A percentile compares a stretch with the other conserved stretches of the same genome.
These are phyloP conservation scores for Medicago ruthenica DNA, from an alignment of 306 rosid species.

Conservation along the genomic window DNA sequence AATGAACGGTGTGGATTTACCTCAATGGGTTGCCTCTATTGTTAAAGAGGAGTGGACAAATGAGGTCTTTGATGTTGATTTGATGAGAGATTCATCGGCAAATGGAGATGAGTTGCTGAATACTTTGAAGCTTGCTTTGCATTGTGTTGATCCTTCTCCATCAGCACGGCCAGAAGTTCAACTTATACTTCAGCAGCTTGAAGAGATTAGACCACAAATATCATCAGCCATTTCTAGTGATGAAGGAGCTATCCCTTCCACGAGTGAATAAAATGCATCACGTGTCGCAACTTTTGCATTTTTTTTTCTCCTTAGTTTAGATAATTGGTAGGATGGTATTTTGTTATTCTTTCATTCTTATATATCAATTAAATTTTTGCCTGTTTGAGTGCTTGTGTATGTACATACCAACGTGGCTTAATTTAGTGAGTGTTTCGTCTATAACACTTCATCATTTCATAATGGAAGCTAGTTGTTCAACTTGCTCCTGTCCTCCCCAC, in stretches of 20 bases:
- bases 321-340: conserved; percentile 7
- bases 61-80: conserved; percentile 85
- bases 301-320: not conserved
- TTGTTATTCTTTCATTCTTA: conserved; percentile 78
- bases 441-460: conserved; percentile 46
- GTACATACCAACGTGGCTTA: conserved; percentile 47
- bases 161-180: conserved; percentile 81
- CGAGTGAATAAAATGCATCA: conserved; percentile 50
- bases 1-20: conserved; percentile 84
- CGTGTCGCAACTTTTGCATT: conserved; percentile 25
- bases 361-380: conserved; percentile 42
- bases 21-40: conserved; percentile 97
- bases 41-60: conserved; percentile 99
- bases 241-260: conserved; percentile 61
- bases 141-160: conserved; percentile 98
- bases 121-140: conserved; percentile 88
- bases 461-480: conserved; percentile 11
- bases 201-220: conserved; percentile 70
- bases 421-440: conserved; percentile 39
- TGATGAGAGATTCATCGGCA: conserved; percentile 80
- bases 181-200: conserved; percentile 79
- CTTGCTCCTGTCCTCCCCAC: not conserved
- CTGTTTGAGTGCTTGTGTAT: conserved; percentile 30
- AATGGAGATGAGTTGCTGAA: conserved; percentile 84
- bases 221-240: conserved; percentile 63